Evolutionary conservation across 306 rosid genomes (phyloP).

Genomic region (Ormosia emarginata): DNA sequence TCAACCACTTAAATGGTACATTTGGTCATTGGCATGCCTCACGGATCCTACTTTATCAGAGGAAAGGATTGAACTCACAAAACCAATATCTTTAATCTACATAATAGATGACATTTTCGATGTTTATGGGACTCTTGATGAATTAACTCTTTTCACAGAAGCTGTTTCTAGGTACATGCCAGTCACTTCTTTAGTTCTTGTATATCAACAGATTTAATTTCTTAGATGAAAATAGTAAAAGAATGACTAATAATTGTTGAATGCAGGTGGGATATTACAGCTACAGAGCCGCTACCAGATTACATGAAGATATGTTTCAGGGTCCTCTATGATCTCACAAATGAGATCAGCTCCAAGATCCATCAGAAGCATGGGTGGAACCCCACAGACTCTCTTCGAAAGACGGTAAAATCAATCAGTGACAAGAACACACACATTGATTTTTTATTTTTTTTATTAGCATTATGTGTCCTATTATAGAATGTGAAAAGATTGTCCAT

Average conservation of each 20-base stretch:
- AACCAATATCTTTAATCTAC: slow-evolving; percentile 60
- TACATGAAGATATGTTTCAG: slow-evolving; percentile 55
- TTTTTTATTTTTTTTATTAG: no score
- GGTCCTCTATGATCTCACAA: slow-evolving; percentile 42
- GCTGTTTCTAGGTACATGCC: slow-evolving; percentile 36
- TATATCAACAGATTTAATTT: no score
- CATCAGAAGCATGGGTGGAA: slow-evolving; percentile 50
- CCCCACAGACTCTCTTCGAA: slow-evolving; percentile 29
- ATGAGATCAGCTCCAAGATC: slow-evolving; percentile 49
- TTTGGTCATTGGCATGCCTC: slow-evolving; percentile 52
- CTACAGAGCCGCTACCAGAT: slow-evolving; percentile 42
- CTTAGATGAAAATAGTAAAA: not conserved
- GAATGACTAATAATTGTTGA: not conserved
- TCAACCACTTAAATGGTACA: slow-evolving; percentile 76
- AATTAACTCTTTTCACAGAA: slow-evolving; percentile 50
- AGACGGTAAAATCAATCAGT: slow-evolving; percentile 10
- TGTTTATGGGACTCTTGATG: slow-evolving; percentile 53
- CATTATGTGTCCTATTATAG: no score
- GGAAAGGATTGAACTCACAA: slow-evolving; percentile 39
- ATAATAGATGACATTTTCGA: slow-evolving; percentile 69
- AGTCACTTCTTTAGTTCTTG: not conserved
- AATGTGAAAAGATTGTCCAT: not conserved
- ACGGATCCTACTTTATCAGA: slow-evolving; percentile 44
- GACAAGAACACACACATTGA: no score
- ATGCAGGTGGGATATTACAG: slow-evolving; percentile 56